Conservation (phyloP, 345 rosid species). For the Xanthoceras sorbifolium region DNA sequence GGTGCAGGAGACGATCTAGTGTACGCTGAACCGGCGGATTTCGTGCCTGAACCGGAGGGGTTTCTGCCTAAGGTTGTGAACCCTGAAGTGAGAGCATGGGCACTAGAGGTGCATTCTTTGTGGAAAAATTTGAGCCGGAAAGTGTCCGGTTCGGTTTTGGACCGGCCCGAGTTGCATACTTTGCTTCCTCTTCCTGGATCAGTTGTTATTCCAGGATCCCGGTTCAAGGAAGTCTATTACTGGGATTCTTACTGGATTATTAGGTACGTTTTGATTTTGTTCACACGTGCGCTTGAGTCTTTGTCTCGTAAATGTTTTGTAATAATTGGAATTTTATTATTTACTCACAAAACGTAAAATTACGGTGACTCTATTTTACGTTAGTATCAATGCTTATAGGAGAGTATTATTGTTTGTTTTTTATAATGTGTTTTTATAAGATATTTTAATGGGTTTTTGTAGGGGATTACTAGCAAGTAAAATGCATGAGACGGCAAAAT, state of each 20-base stretch:
- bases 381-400: no score
- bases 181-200: constrained; percentile 74
- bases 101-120: constrained; percentile 69
- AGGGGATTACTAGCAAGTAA: constrained; percentile 90
- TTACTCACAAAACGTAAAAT: no score
- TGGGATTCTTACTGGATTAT: constrained; percentile 98
- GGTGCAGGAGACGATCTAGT: constrained; percentile 63
- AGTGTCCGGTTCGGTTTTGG: constrained; percentile 51
- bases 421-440: not conserved
- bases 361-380: no score
- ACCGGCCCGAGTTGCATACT: constrained; percentile 65
- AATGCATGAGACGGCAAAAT: constrained; percentile 78
- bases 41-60: constrained; percentile 55
- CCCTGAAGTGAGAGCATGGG: constrained; percentile 69
- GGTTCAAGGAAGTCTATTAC: constrained; percentile 87
- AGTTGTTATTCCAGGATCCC: constrained; percentile 74
- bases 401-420: no score
- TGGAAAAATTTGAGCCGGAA: constrained; percentile 75
- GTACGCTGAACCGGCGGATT: constrained; percentile 57
- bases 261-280: not conserved
- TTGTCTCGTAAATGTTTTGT: no score
- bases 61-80: constrained; percentile 78
- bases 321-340: no score
- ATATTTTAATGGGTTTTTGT: constrained; percentile 21
- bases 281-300: no score